These are phyloP conservation scores for Colletotrichum paranaense DNA, from an alignment of 2,329 filamentous ascomycete species.

Conservation along the genomic window DNA sequence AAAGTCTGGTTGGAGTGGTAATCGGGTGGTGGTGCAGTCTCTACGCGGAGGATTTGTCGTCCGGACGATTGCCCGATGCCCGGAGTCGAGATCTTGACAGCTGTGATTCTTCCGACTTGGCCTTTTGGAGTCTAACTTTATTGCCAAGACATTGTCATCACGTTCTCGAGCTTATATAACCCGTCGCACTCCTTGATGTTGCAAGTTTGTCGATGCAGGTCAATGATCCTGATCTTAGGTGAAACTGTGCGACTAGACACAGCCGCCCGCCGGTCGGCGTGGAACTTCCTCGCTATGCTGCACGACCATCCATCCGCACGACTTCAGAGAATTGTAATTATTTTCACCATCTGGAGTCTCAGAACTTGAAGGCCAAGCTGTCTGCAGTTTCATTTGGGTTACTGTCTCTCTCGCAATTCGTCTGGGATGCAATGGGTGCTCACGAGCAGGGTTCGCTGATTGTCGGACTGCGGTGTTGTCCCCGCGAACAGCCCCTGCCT, in stretches of 20 bases:
- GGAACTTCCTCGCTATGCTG: background rate
- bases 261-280: background rate
- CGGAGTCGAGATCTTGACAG: background rate
- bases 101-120: background rate
- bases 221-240: background rate
- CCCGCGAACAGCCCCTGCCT: background rate
- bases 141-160: background rate
- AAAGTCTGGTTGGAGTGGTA: background rate
- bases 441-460: background rate
- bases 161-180: background rate
- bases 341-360: background rate
- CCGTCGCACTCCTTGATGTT: background rate
- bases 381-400: background rate
- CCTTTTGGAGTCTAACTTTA: background rate
- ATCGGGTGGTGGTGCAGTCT: background rate
- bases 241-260: background rate
- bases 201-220: background rate
- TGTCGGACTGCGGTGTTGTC: background rate
- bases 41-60: background rate
- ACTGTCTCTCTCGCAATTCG: background rate
- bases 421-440: background rate
- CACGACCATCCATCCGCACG: background rate
- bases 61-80: constrained; percentile 29
- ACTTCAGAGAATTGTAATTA: background rate
- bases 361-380: background rate